These are phyloP conservation scores for Rutidosis leptorrhynchoides DNA, from an alignment of 129 eudicot genomes.

Conservation along the genomic window DNA sequence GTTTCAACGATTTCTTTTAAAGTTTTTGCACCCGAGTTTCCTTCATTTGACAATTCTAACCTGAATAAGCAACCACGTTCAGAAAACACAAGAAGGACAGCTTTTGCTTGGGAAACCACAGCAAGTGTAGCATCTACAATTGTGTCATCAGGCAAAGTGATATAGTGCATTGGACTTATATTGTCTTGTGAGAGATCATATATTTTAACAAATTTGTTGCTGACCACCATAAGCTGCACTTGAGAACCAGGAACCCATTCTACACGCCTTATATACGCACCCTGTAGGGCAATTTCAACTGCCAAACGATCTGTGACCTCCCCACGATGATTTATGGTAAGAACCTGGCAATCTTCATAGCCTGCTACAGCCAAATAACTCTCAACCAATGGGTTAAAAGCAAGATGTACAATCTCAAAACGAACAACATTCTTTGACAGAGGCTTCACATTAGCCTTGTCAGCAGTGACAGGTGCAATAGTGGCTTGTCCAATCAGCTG, in stretches of 20 bases:
- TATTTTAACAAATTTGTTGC: conserved; percentile 83
- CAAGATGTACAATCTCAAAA: conserved; percentile 90
- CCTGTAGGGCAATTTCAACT: conserved; percentile 93
- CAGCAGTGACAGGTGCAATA: conserved; percentile 91
- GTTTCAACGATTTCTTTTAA: conserved; percentile 61
- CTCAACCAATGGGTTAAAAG: conserved; percentile 79
- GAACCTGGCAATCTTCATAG: conserved; percentile 98
- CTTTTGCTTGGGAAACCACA: conserved; percentile 74
- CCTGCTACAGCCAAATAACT: conserved; percentile 95
- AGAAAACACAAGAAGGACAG: conserved; percentile 76
- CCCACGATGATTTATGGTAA: conserved; percentile 89
- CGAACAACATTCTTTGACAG: conserved; percentile 92
- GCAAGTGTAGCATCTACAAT: conserved; percentile 83
- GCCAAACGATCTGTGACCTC: conserved; percentile 98
- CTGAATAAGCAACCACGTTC: conserved; percentile 73
- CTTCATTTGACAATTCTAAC: conserved; percentile 76
- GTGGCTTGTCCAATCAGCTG: conserved; percentile 97
- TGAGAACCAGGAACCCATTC: conserved; percentile 99
- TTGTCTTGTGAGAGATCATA: conserved; percentile 93
- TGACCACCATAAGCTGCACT: conserved; percentile 96
- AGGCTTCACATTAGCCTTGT: conserved; percentile 97
- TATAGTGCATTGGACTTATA: conserved; percentile 88
- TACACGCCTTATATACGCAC: conserved; percentile 80
- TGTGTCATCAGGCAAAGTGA: conserved; percentile 68
- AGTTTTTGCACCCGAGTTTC: conserved; percentile 69